Percentiles rank a stretch among this genome's conserved stretches.
Conservation (phyloP, 169 alveolate species). For the Babesia sp. region DNA sequence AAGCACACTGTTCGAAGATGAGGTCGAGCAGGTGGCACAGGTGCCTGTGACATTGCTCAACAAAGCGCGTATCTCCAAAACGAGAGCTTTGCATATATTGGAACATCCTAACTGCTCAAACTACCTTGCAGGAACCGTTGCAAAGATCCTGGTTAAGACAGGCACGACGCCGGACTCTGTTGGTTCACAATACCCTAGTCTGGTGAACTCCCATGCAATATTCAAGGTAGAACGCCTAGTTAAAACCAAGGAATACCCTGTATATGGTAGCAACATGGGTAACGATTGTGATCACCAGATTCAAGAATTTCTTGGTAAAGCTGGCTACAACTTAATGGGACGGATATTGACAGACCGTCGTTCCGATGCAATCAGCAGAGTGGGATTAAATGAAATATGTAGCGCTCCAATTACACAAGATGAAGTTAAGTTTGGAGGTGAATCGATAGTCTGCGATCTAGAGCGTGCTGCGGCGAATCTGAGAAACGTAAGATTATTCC, state of each 20-base stretch:
- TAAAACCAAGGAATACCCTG: conserved; percentile 28
- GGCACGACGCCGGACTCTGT: conserved; percentile 34
- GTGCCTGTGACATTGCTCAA: conserved; percentile 34
- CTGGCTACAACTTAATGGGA: conserved; percentile 28
- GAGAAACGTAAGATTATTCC: conserved; percentile 23
- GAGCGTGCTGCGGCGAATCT: conserved; percentile 43
- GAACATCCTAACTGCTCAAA: conserved; percentile 63
- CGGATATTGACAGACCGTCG: conserved; percentile 30
- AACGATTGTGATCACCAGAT: conserved; percentile 52
- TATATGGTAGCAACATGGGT: conserved; percentile 34
- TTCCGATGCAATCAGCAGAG: conserved; percentile 8
- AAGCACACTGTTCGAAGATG: conserved; percentile 15
- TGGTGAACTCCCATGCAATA: conserved; percentile 47
- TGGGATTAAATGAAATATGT: conserved; percentile 49
- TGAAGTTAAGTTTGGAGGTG: conserved; percentile 61
- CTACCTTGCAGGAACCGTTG: conserved; percentile 45
- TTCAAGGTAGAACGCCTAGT: conserved; percentile 52
- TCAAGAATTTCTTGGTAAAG: conserved; percentile 30
- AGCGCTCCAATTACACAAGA: conserved; percentile 47
- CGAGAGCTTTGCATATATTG: conserved; percentile 48
- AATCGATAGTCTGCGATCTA: conserved; percentile 26
- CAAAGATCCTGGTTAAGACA: conserved; percentile 24
- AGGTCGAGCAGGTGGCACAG: not conserved
- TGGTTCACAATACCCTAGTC: conserved; percentile 32
- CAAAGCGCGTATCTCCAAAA: conserved; percentile 46